These are phyloP conservation scores for Silene uniflora DNA, from an alignment of 148 eudicot species.

Conservation along the genomic window DNA sequence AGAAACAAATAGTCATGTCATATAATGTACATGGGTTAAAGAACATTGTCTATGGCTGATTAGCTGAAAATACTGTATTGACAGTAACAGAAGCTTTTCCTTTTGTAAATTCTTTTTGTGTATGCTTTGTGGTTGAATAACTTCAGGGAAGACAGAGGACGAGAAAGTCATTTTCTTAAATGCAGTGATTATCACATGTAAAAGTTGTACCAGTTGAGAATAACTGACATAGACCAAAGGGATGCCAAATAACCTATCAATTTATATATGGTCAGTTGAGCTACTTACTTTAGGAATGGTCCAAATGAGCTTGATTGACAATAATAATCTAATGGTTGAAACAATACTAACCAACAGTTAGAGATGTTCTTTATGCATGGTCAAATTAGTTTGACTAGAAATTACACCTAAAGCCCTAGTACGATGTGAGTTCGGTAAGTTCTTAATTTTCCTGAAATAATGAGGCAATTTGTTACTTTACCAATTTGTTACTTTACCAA, in stretches of 20 bases:
- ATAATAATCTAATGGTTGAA: neutral
- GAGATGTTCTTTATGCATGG: neutral
- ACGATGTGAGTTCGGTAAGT: neutral
- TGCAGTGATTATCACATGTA: neutral
- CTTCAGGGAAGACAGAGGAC: neutral
- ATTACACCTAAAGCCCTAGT: neutral
- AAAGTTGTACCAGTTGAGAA: neutral
- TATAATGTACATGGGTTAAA: neutral
- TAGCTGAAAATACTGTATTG: neutral
- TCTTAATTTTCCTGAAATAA: neutral
- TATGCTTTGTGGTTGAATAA: neutral
- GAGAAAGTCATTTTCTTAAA: neutral
- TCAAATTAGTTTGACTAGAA: neutral
- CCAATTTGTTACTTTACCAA: constrained; percentile 14
- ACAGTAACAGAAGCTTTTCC: neutral
- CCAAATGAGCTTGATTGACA: neutral
- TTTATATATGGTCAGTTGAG: neutral
- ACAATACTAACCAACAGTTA: neutral
- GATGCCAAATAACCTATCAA: neutral
- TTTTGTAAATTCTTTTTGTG: too few relatives aligned
- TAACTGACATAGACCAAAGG: neutral
- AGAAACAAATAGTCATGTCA: neutral
- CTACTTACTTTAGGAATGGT: neutral
- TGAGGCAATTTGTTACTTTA: neutral
- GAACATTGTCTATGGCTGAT: neutral